Percentiles rank a stretch among this genome's conserved stretches.
Evolutionary conservation across 2,329 filamentous ascomycete genomes (phyloP).

Genomic region (Aspergillus tubingensis): DNA sequence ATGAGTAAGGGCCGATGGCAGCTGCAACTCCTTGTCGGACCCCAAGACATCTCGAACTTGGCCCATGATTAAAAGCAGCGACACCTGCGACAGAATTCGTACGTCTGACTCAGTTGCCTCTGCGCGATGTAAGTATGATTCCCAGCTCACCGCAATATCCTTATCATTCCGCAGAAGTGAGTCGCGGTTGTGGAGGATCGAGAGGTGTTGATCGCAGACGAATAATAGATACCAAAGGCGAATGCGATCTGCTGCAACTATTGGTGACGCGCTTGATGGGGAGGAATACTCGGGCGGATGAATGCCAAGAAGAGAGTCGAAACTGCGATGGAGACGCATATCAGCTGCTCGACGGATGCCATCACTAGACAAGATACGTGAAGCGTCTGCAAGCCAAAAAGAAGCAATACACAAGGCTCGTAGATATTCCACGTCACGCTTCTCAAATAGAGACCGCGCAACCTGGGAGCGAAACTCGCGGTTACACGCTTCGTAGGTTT

Average conservation of each 20-base stretch:
- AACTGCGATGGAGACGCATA: conserved; percentile 40
- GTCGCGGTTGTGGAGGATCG: too few relatives aligned
- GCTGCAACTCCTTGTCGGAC: conserved; percentile 31
- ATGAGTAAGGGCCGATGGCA: conserved; percentile 14
- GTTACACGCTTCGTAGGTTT: conserved; percentile 41
- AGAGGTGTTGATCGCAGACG: too few relatives aligned
- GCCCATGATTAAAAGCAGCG: conserved; percentile 39
- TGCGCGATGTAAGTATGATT: conserved; percentile 20
- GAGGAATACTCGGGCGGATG: conserved; percentile 6
- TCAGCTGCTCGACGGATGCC: conserved; percentile 34
- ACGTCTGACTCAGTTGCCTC: conserved; percentile 37
- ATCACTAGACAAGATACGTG: conserved; percentile 38
- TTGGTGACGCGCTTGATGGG: conserved; percentile 14
- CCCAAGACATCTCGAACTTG: conserved; percentile 38
- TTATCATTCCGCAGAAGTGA: too few relatives aligned
- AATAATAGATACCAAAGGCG: too few relatives aligned
- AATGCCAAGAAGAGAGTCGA: conserved; percentile 33
- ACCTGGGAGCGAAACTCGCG: conserved; percentile 51
- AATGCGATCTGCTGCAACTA: too few relatives aligned
- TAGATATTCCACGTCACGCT: conserved; percentile 38
- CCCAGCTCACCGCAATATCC: too few relatives aligned
- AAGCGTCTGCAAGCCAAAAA: conserved; percentile 29
- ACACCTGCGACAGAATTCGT: conserved; percentile 38
- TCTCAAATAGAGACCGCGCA: conserved; percentile 50
- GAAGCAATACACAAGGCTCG: too few relatives aligned